Base-by-base conservation (phyloP, 2,329 filamentous ascomycete genomes). In the Aspergillus versicolor region DNA sequence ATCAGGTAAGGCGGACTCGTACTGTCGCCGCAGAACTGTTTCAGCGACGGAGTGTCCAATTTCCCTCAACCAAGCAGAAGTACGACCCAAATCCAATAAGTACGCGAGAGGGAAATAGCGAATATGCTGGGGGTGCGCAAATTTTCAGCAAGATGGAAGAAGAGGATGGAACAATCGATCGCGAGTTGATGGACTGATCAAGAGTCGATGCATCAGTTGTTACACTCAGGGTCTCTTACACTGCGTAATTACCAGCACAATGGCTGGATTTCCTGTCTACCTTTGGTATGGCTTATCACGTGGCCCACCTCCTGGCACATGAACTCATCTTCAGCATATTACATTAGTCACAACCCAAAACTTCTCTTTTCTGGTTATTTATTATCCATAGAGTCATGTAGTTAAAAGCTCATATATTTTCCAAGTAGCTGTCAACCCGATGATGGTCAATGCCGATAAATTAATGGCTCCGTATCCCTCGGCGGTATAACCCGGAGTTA, bases 201-300 rank as follows among this genome's bases (percentile, higher is more conserved):
- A 58, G 34, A 54, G 52, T 54, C 22, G 56, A 58, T 58, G 44
- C 46, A 58, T 57, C 56, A 51, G 47, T 56, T 51, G 56, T 54
- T 58, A 54, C 56, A 58, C 56, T 46, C 43, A 50, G 56, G 52
- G 50, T 56, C 38, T 45, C 52, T 42, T 41, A n/a, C 34, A 34
- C 32, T 42, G 67, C 67, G 67, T 65, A 69, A 42, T 67, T 65
- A 58, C 62, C 61, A 69, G 65, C 61, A 68, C 66, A 60, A 30
- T 30, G 58, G 43, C 46, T 58, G 61, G 53, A 55, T 54, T 40
- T 45, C 49, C 42, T 42, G 52, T 48, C 46, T 56, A 57, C 17
- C 57, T 62, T 15, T 17, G 60, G 58, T 40, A 46, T 67, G 59
- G 67, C 54, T 52, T 40, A 49, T 68, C 67, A 68, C 66, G 65